Base-by-base conservation (phyloP, 2,329 filamentous ascomycete genomes). In the Penicillium sp. region DNA sequence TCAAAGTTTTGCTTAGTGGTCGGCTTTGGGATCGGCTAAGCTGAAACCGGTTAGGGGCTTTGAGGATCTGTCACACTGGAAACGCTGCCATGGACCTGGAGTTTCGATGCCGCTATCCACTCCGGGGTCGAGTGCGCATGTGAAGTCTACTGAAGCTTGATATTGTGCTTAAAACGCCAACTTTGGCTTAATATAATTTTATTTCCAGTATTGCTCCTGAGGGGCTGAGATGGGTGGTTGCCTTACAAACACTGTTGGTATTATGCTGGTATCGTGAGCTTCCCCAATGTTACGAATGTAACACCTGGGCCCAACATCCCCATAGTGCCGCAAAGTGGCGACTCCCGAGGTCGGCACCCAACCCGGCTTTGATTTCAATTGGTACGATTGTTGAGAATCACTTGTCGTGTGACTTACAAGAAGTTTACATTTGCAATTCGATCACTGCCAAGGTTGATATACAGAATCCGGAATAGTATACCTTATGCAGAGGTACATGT, bases 81-180 rank as follows among this genome's bases (percentile, higher is more conserved):
- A 45, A 53, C 47, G 44, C 32, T 32, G 29, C 27, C 39, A 29
- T 43, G 36, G 11, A 29, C 45, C 26, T 41, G 46, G 35, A 19
- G 29, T 44, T 26, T 32, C 27, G 4, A 43, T 54, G 51, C 51
- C 51, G 46, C 50, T 54, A 54, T 39, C 29, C 49, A 38, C 44
- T 56, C 57, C 35, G 55, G 45, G 51, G 54, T 64, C 59, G 56
- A 57, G 59, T 58, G 59, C 9, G 34, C 11, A 19, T 52, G 39
- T 26, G 46, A 54, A 54, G 46, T 50, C 34, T 40, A 54, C 51
- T 54, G 40, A 54, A 50, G 46, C 11, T 54, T 39, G 27, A 32
- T 46, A 27, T 35, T 4, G 13, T 39, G 27, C 1, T 14, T 40
- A 50, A 50, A 29, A 32, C 32, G 18, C 14, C 18, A 2, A 4